Conservation (phyloP, 2,329 filamentous ascomycete species). For the Fusarium anguioides region DNA sequence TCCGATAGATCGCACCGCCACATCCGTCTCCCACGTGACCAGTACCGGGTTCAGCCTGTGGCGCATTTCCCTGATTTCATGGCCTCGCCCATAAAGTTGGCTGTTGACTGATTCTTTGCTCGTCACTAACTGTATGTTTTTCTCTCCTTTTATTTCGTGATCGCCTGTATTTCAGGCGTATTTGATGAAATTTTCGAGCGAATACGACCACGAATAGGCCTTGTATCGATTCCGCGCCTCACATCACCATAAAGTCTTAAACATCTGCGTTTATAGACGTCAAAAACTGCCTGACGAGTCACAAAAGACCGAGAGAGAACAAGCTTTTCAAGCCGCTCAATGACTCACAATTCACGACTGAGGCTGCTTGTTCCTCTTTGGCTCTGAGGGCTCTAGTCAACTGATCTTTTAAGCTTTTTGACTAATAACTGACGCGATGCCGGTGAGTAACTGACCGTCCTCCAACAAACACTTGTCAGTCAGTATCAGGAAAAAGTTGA, state of each 20-base stretch:
- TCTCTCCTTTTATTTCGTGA: constrained; percentile 37
- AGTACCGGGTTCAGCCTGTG: constrained; percentile 33
- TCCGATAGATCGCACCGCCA: constrained; percentile 38
- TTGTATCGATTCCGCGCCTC: constrained; percentile 42
- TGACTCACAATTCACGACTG: constrained; percentile 44
- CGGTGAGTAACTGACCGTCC: constrained; percentile 41
- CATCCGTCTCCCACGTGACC: constrained; percentile 1
- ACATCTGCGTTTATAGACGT: constrained; percentile 32
- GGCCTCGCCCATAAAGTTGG: constrained; percentile 44
- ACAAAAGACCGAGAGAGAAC: constrained; percentile 24
- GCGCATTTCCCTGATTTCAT: constrained; percentile 43
- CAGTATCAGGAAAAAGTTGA: constrained; percentile 36
- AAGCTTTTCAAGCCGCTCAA: constrained; percentile 39
- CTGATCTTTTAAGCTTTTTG: constrained; percentile 15
- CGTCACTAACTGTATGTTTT: constrained; percentile 38
- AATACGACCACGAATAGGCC: constrained; percentile 33
- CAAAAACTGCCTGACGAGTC: constrained; percentile 39
- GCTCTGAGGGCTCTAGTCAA: constrained; percentile 27
- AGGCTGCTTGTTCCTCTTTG: constrained; percentile 40
- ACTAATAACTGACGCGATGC: constrained; percentile 44
- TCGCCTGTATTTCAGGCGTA: constrained; percentile 38
- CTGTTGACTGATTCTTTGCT: constrained; percentile 43
- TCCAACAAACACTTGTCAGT: constrained; percentile 1
- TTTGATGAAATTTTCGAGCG: constrained; percentile 37
- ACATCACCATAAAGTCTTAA: constrained; percentile 23